phyloP scores from a whole-genome alignment of 805 yeast species.

The Teunomyces lycoperdinae region DNA sequence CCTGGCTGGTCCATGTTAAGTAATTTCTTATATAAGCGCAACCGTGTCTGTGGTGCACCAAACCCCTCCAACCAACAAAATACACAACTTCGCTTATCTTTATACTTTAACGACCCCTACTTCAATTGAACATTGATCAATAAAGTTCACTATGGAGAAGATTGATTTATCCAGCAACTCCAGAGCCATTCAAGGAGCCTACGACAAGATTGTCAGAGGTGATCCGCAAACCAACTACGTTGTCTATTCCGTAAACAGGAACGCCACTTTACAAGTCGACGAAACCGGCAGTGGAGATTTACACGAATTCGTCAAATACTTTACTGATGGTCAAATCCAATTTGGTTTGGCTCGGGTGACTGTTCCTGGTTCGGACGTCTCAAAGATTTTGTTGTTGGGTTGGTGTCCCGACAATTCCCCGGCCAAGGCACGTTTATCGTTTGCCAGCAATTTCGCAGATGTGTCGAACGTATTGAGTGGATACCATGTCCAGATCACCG shows the following conservation, averaged over 20 bases:
- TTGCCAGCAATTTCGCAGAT: conserved; percentile 74
- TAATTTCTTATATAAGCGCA: conserved; percentile 1
- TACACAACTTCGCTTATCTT: neutral
- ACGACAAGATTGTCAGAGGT: conserved; percentile 77
- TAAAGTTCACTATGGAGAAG: conserved; percentile 44
- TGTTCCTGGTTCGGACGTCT: conserved; percentile 89
- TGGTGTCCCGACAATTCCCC: conserved; percentile 99
- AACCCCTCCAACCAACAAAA: neutral
- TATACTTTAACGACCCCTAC: neutral
- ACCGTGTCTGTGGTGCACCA: neutral
- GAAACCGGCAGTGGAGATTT: conserved; percentile 63
- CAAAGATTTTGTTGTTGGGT: conserved; percentile 80
- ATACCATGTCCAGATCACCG: conserved; percentile 94
- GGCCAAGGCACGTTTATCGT: conserved; percentile 66
- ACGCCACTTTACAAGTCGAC: conserved; percentile 46
- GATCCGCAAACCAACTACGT: conserved; percentile 71
- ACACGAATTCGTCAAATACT: conserved; percentile 73
- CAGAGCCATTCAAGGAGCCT: conserved; percentile 67
- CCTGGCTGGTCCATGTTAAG: neutral
- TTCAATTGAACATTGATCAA: neutral
- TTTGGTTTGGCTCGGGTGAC: conserved; percentile 85
- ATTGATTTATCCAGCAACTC: conserved; percentile 67
- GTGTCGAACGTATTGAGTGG: conserved; percentile 70
- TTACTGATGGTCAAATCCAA: conserved; percentile 84
- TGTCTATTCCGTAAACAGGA: conserved; percentile 71